A percentile compares a stretch with the other conserved stretches of the same genome.
These are phyloP conservation scores for Pyrenophora teres DNA, from an alignment of 2,329 filamentous ascomycete species.

Conservation along the genomic window DNA sequence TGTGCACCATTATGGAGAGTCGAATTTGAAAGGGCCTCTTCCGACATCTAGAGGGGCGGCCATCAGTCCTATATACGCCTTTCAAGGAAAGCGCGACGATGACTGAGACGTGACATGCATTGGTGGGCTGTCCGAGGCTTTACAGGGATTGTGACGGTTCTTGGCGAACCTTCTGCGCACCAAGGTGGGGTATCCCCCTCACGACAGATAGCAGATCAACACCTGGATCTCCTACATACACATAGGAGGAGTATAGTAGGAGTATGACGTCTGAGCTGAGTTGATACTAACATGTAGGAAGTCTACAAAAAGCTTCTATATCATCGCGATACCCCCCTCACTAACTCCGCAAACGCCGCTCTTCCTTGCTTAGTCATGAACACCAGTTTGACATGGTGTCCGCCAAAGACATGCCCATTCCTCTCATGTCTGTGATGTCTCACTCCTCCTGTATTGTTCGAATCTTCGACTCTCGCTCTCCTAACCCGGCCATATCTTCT, in stretches of 20 bases:
- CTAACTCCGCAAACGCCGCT: no score
- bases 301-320: no score
- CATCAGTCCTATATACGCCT: slow-evolving; percentile 32
- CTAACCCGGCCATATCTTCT: no score
- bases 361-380: slow-evolving; percentile 7
- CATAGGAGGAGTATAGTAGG: no score
- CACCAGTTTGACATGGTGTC: not conserved
- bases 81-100: slow-evolving; percentile 13
- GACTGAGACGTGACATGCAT: slow-evolving; percentile 19
- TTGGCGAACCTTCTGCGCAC: slow-evolving; percentile 10
- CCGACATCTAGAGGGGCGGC: slow-evolving; percentile 33
- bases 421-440: no score
- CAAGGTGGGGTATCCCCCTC: slow-evolving; percentile 4
- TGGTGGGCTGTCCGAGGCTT: slow-evolving; percentile 10
- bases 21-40: slow-evolving; percentile 16
- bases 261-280: no score
- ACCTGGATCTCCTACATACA: no score
- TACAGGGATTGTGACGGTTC: slow-evolving; percentile 13
- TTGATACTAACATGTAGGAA: no score
- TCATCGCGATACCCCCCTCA: no score
- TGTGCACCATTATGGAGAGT: slow-evolving; percentile 36
- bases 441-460: no score
- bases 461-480: no score
- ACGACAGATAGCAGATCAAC: not conserved
- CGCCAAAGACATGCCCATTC: not conserved